Conservation (phyloP, 805 yeast genomes). For the Barnettozyma siamensis region DNA sequence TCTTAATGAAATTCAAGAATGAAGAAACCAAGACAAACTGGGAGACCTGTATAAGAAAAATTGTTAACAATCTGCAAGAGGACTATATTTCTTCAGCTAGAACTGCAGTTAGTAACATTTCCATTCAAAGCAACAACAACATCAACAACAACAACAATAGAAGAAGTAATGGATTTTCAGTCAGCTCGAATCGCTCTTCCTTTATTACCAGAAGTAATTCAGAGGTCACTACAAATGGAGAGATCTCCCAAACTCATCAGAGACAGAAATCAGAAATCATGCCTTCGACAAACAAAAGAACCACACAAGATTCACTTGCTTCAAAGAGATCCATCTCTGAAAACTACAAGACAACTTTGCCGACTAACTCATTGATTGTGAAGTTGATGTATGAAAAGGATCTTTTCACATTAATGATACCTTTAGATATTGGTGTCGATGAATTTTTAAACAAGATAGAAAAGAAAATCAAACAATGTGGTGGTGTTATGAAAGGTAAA, state of each 20-base stretch:
- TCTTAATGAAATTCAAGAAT: constrained; percentile 72
- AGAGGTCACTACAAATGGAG: constrained; percentile 8
- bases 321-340: constrained; percentile 35
- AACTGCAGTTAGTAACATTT: constrained; percentile 14
- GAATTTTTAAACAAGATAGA: constrained; percentile 55
- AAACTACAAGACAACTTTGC: constrained; percentile 32
- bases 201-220: constrained; percentile 20
- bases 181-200: constrained; percentile 22
- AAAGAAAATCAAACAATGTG: constrained; percentile 49
- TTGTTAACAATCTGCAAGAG: constrained; percentile 31
- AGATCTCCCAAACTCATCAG: constrained; percentile 13
- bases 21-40: constrained; percentile 83
- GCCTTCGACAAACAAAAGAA: constrained; percentile 15
- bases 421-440: constrained; percentile 42
- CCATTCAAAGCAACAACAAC: constrained; percentile 9
- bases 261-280: constrained; percentile 25
- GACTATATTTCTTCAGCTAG: constrained; percentile 15
- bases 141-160: too few relatives aligned
- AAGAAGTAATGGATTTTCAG: constrained; percentile 25
- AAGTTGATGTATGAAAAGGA: constrained; percentile 39
- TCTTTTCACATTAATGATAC: constrained; percentile 62
- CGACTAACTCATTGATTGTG: constrained; percentile 33
- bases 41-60: constrained; percentile 57
- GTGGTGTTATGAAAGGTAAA: constrained; percentile 41
- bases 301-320: constrained; percentile 24